A percentile compares a stretch with the other conserved stretches of the same genome.
Evolutionary conservation across 345 rosid genomes (phyloP).

Genomic region (Ricinus communis): DNA sequence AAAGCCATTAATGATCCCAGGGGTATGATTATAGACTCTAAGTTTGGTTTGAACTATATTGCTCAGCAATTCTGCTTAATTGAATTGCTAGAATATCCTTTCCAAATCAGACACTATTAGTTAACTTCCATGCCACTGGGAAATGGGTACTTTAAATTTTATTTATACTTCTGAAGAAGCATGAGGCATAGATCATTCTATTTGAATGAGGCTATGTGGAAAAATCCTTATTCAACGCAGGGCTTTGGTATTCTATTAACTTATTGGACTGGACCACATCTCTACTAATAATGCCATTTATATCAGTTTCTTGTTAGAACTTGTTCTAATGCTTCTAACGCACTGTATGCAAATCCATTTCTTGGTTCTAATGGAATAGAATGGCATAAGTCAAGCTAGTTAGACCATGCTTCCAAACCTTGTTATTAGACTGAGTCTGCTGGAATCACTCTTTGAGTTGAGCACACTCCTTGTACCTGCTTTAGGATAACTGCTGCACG

Average conservation of each 20-base stretch:
- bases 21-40: slow-evolving; percentile 44
- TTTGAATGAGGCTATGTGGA: not conserved
- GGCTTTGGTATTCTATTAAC: not conserved
- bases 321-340: not conserved
- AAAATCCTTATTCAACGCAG: not conserved
- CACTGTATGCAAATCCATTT: not conserved
- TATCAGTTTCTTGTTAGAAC: not conserved
- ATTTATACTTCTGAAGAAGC: not conserved
- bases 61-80: slow-evolving; percentile 11
- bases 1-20: slow-evolving; percentile 81
- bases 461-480: not conserved
- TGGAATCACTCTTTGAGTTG: not conserved
- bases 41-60: not conserved
- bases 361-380: not conserved
- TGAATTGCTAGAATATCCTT: slow-evolving; percentile 1
- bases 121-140: not conserved
- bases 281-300: not conserved
- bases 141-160: not conserved
- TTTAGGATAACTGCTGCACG: not conserved
- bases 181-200: not conserved
- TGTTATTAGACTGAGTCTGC: not conserved
- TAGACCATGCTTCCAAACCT: not conserved
- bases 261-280: not conserved
- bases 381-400: not conserved
- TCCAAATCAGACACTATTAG: not conserved